Percentiles rank a stretch among this genome's conserved stretches.
These are phyloP conservation scores for Fusarium sp. DNA, from an alignment of 2,329 filamentous ascomycete species.

Conservation along the genomic window DNA sequence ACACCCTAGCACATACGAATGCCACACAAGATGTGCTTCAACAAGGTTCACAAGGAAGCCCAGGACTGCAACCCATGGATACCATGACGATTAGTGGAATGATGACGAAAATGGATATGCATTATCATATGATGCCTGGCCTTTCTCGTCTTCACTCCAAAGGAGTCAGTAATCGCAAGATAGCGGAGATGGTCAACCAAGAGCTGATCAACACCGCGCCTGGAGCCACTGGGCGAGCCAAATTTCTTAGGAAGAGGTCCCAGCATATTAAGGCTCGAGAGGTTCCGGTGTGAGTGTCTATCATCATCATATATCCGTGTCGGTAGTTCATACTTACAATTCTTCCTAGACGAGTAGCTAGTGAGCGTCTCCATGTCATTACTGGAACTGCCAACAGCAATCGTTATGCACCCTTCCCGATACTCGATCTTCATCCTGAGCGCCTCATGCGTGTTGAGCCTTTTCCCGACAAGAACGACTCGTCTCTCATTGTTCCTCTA, in stretches of 20 bases:
- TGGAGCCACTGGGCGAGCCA: not conserved
- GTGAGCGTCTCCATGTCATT: slow-evolving; percentile 28
- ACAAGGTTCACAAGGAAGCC: not conserved
- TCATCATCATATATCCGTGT: not conserved
- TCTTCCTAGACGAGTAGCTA: slow-evolving; percentile 7
- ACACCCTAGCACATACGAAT: not conserved
- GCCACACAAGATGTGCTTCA: not conserved
- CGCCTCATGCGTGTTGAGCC: slow-evolving; percentile 13
- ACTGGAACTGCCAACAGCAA: slow-evolving; percentile 20
- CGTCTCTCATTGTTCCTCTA: not conserved
- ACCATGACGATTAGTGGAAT: slow-evolving; percentile 5
- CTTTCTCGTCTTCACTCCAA: not conserved
- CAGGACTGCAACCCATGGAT: not conserved
- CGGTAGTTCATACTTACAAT: not conserved
- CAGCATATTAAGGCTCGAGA: slow-evolving; percentile 1
- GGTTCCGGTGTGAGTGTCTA: slow-evolving; percentile 3
- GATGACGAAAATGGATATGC: slow-evolving; percentile 9
- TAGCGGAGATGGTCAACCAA: not conserved
- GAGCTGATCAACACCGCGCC: not conserved
- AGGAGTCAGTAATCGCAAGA: not conserved
- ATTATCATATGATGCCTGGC: slow-evolving; percentile 1
- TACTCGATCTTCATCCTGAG: not conserved
- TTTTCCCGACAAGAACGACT: not conserved
- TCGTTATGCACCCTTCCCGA: not conserved
- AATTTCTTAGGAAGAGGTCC: not conserved